Base-by-base conservation (phyloP, 169 alveolate species). In the Cryptosporidium andersoni region DNA sequence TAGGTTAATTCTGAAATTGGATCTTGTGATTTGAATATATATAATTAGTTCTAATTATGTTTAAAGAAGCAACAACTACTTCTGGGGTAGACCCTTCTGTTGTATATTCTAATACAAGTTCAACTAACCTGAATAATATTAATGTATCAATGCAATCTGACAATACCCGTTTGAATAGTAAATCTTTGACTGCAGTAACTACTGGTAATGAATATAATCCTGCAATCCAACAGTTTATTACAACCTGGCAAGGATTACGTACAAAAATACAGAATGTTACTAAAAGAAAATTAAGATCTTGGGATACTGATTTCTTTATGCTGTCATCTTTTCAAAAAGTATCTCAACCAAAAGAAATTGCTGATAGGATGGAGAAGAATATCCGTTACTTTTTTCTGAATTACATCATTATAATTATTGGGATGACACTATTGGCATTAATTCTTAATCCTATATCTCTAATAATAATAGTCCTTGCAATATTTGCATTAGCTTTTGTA, bases 221-320 rank as follows among this genome's bases (percentile, higher is more conserved):
- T 3, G 60, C 85, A 4, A 63, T 74, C 5, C 68, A 58, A 43
- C 85, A 74, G 49, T 58, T 74, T 34, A 36, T 74, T 37, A 68
- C 55, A 25, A 74, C 85, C 16, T 74, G 60, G 16, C 74, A 74
- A 14, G 45, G 48, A 6, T 9, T 74, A 40, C 55, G 64, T 47
- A 16, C 36, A n/a, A 74, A 74, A 12, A 68, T 51, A 8, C 85
- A 74, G 43, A 58, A 52, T 8, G 51, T 74, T 16, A 42, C 85
- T 14, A 74, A 58, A 40, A 74, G 85, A 11, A 74, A 74, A 39
- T 53, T 74, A 11, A 74, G 85, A 60, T 74, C 85, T 9, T 74
- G 85, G 85, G 85, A 74, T 7, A 60, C 62, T 25, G 85, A 74
- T 39, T 74, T 74, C 60, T 74, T 74, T 74, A 34, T 51, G 43